phyloP scores from a whole-genome alignment of 768 basidiomycete genomes.

The Panaeolus papilionaceus region DNA sequence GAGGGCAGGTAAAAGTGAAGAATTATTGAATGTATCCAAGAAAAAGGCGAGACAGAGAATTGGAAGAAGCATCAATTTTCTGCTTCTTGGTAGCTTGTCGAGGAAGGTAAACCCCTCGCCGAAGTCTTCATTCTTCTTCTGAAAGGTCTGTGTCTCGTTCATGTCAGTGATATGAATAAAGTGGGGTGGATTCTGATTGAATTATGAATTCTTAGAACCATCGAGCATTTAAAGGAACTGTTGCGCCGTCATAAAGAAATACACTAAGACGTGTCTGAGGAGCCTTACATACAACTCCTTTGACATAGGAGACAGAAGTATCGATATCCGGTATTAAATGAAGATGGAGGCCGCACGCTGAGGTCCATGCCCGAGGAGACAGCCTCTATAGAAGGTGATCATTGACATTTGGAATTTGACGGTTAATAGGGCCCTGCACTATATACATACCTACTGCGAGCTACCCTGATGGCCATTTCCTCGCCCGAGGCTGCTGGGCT shows the following conservation, averaged over 20 bases:
- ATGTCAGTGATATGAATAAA: neutral
- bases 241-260: too few species aligned
- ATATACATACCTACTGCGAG: too few species aligned
- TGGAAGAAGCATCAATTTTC: conserved; percentile 32
- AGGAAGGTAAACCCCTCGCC: conserved; percentile 7
- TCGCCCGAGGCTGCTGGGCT: neutral
- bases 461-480: neutral
- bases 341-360: neutral
- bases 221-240: too few species aligned
- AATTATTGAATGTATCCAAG: conserved; percentile 50
- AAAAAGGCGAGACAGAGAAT: conserved; percentile 49
- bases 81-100: conserved; percentile 19
- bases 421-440: too few species aligned
- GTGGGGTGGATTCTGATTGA: neutral
- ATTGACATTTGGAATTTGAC: too few species aligned
- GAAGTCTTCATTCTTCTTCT: neutral
- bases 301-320: too few species aligned
- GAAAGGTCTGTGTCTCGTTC: neutral
- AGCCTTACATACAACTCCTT: too few species aligned
- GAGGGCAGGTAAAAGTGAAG: conserved; percentile 45
- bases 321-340: neutral
- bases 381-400: too few species aligned
- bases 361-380: neutral
- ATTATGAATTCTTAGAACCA: too few species aligned
- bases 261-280: too few species aligned